Evolutionary conservation across 768 basidiomycete species (phyloP), one percentile per base, ranked within the genome.

Genomic region (Gyrodon lividus): DNA sequence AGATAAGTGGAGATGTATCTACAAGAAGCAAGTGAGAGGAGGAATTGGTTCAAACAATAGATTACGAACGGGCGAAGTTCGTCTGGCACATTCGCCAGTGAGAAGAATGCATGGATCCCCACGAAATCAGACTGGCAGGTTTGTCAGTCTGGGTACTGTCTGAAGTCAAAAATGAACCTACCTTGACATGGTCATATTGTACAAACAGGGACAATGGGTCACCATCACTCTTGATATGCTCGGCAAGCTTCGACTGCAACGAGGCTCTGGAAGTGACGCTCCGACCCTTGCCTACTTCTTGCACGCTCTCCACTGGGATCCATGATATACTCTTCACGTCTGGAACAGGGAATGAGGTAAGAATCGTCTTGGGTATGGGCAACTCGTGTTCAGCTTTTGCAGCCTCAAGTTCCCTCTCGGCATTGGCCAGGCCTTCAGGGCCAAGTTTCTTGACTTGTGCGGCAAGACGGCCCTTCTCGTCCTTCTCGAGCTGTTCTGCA

Each of bases 141-240:
- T 46, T 35, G 38, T 51, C 35, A 35, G 48, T 42, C 22, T 22
- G 34, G 19, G 38, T 30, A 10, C 19, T 23, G 28, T 45, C 23
- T 40, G 20, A 30, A n/a, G 16, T 22, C 39, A 46, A 46, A 33
- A 42, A 50, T 23, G 49, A 31, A 19, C 22, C 19, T 70, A 89
- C 94, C 75, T 92, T 81, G 43, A 96, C 92, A 67, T 95, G 91
- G 60, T 97, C 89, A 62, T 92, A 99, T 63, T 97, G 87, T 9
- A 96, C 82, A 65, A 94, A 95, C 72, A 93, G 95, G 6, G 96
- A 84, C 30, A 95, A 65, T 3, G 78, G 65, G 2, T 75, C 64
- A 3, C 86, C 87, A 58, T 97, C 93, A 3, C 72, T 65, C 46
- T 81, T 75, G 22, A 99, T 74, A 61, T 89, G 81, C 51, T 74